Conservation (phyloP, 2,329 filamentous ascomycete species). For the Drechslera avenae region DNA sequence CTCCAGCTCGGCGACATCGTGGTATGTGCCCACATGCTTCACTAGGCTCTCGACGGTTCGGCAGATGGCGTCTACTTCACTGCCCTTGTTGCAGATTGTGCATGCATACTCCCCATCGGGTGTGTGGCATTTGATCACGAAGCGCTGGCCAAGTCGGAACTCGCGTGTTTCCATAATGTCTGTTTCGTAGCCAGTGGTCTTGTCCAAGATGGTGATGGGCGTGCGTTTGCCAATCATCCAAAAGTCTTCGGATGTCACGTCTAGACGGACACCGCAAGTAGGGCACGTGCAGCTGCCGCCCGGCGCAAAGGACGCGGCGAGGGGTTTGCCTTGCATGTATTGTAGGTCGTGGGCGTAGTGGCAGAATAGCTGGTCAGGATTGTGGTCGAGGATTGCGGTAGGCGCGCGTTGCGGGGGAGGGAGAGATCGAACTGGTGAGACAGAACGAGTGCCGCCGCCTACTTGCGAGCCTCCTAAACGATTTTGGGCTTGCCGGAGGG, state of each 20-base stretch:
- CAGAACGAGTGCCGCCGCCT: constrained; percentile 14
- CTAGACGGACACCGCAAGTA: constrained; percentile 33
- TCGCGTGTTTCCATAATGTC: constrained; percentile 44
- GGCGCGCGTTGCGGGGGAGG: constrained; percentile 35
- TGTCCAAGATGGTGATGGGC: constrained; percentile 30
- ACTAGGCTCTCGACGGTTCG: constrained; percentile 43
- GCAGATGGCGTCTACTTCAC: constrained; percentile 46
- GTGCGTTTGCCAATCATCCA: constrained; percentile 47
- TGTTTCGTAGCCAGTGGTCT: constrained; percentile 32
- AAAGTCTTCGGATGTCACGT: constrained; percentile 42
- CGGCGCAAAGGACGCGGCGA: constrained; percentile 40
- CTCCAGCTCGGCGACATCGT: constrained; percentile 41
- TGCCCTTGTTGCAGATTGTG: constrained; percentile 39
- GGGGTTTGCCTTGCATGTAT: constrained; percentile 33
- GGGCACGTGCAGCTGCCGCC: constrained; percentile 41
- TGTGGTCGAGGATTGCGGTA: constrained; percentile 20
- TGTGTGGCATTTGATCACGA: constrained; percentile 48
- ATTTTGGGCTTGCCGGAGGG: constrained; percentile 44
- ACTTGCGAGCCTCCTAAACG: constrained; percentile 30
- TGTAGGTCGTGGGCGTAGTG: constrained; percentile 45
- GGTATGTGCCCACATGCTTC: constrained; percentile 44
- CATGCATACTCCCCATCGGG: constrained; percentile 46
- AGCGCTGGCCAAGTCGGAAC: constrained; percentile 45
- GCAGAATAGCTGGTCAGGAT: constrained; percentile 39
- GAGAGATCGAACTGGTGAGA: constrained; percentile 28